A percentile compares a stretch with the other conserved stretches of the same genome.
Conservation (phyloP, 257 asterid species). For the Ophiorrhiza pumila region DNA sequence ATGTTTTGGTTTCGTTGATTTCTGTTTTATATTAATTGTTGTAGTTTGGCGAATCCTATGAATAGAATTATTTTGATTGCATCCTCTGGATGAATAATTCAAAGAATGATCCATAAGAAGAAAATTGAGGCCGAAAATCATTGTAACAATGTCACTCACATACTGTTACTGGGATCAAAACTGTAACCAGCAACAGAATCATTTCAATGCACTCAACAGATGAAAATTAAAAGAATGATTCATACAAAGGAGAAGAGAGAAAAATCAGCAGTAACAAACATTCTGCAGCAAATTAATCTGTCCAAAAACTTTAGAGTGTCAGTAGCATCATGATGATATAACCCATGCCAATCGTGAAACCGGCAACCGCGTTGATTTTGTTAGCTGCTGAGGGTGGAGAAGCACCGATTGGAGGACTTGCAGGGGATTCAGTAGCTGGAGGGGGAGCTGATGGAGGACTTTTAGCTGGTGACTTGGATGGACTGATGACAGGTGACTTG, state of each 20-base stretch:
- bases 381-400: constrained; percentile 45
- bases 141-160: neutral
- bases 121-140: neutral
- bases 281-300: neutral
- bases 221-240: neutral
- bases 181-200: neutral
- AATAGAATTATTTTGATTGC: neutral
- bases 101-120: neutral
- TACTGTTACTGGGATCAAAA: neutral
- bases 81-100: neutral
- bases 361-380: constrained; percentile 24
- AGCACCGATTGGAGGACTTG: constrained; percentile 25
- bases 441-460: constrained; percentile 25
- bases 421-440: constrained; percentile 23
- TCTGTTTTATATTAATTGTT: neutral
- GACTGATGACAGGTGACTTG: constrained; percentile 19
- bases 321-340: constrained; percentile 27
- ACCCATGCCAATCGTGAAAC: constrained; percentile 22
- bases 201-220: neutral
- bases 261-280: neutral
- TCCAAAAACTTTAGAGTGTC: constrained; percentile 22
- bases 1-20: neutral
- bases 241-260: constrained; percentile 2
- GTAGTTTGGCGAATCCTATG: neutral
- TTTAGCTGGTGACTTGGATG: constrained; percentile 20